Evolutionary conservation across 441 rosid genomes (phyloP), one percentile per base, ranked within the genome.

Genomic region (Breynia disticha): DNA sequence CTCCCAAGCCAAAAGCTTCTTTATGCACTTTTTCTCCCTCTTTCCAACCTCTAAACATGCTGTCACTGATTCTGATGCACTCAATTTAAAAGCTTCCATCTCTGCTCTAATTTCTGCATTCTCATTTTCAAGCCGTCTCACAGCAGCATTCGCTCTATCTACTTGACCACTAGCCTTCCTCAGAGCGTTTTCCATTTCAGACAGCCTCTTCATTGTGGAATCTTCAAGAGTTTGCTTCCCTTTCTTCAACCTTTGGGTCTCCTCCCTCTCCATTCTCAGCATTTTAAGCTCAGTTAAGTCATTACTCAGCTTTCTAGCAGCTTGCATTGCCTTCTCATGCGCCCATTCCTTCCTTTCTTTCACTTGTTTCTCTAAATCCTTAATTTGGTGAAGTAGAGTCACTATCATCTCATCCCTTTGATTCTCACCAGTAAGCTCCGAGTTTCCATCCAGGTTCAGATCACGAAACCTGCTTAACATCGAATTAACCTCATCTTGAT

Each of bases 241-340:
- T 61, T 81, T 83, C 79, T 84, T 86, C 77, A 84, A 57, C 64
- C 73, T 66, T 63, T 83, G 85, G 10, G 67, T 83, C 62, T 93
- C 96, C 55, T 93, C 99, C 70, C 78, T 84, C 64, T 80, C 96
- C 79, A 76, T 77, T 68, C 90, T 86, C 80, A 88, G 69, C 60
- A 70, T 56, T 67, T 89, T 83, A 75, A 88, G 90, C 72, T 93
- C 96, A 3, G 85, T 71, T 48, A 86, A 69, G 59, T 93, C 97
- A 72, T 76, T 73, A 49, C 90, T 82, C 24, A 88, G 87, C 81
- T 75, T 88, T 66, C 81, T 76, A 1, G 98, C 97, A 62, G 96
- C 98, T 76, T 93, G 97, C 88, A 84, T 79, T 41, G 96, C 97
- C 82, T 88, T 93, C 75, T 86, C 81, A 43, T 84, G 95, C 37